Evolutionary conservation across 1,284 basidiomycete species (phyloP).

Genomic region (Sporisorium graminicola): DNA sequence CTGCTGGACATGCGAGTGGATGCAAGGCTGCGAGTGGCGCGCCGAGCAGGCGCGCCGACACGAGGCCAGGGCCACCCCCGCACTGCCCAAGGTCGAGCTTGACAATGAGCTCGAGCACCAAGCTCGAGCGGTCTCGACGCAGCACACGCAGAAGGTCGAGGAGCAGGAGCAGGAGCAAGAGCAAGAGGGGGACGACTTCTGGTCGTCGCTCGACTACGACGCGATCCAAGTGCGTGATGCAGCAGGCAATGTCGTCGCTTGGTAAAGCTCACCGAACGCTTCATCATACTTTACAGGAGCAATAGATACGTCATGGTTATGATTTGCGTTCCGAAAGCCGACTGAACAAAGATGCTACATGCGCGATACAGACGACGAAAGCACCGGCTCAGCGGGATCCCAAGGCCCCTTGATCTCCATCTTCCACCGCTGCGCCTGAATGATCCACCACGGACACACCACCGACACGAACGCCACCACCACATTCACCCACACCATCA

Average conservation of each 20-base stretch:
- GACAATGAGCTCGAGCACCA: too few species aligned
- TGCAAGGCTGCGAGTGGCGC: conserved; percentile 65
- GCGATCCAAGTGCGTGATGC: conserved; percentile 22
- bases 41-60: neutral
- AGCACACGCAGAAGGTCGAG: too few species aligned
- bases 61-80: too few species aligned
- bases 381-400: conserved; percentile 51
- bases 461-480: conserved; percentile 38
- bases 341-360: neutral
- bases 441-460: conserved; percentile 58
- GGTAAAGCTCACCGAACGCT: conserved; percentile 15
- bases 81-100: too few species aligned
- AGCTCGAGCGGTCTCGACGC: too few species aligned
- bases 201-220: conserved; percentile 31
- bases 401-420: conserved; percentile 59
- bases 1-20: conserved; percentile 62
- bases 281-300: neutral
- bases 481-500: conserved; percentile 16
- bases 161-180: neutral
- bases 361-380: conserved; percentile 3
- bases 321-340: too few species aligned
- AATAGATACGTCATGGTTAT: too few species aligned
- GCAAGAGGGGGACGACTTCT: conserved; percentile 32
- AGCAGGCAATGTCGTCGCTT: conserved; percentile 28
- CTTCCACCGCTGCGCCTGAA: conserved; percentile 58